phyloP scores from a whole-genome alignment of 2,329 filamentous ascomycete species.

The Aspergillus sp. region DNA sequence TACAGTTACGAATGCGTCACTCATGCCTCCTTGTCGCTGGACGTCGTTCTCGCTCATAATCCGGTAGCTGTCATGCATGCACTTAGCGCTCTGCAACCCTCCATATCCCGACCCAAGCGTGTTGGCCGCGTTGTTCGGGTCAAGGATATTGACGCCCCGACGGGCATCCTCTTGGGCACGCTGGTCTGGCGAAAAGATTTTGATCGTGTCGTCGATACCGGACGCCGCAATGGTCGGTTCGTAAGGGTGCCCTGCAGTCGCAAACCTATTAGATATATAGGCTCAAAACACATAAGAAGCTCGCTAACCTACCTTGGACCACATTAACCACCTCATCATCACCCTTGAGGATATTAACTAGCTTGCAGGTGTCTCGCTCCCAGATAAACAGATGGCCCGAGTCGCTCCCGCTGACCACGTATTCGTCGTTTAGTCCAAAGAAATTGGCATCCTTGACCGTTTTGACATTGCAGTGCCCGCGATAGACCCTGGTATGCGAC shows the following conservation, averaged over 20 bases:
- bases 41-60: conserved; percentile 65
- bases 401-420: conserved; percentile 67
- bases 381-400: conserved; percentile 69
- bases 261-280: background rate
- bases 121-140: conserved; percentile 44
- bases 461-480: conserved; percentile 65
- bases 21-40: conserved; percentile 57
- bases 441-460: conserved; percentile 71
- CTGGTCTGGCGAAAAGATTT: conserved; percentile 65
- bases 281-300: background rate
- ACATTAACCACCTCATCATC: conserved; percentile 72
- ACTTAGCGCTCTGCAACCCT: conserved; percentile 57
- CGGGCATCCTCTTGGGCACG: conserved; percentile 58
- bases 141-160: conserved; percentile 58
- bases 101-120: conserved; percentile 30
- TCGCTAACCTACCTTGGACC: conserved; percentile 53
- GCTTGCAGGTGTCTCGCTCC: conserved; percentile 61
- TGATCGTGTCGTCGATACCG: conserved; percentile 68
- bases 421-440: conserved; percentile 66
- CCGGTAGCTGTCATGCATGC: conserved; percentile 60
- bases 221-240: conserved; percentile 66
- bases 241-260: conserved; percentile 58
- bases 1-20: conserved; percentile 59
- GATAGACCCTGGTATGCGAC: conserved; percentile 58
- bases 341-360: conserved; percentile 65